Base-by-base conservation (phyloP, 345 rosid species). In the Ceriops zippeliana region DNA sequence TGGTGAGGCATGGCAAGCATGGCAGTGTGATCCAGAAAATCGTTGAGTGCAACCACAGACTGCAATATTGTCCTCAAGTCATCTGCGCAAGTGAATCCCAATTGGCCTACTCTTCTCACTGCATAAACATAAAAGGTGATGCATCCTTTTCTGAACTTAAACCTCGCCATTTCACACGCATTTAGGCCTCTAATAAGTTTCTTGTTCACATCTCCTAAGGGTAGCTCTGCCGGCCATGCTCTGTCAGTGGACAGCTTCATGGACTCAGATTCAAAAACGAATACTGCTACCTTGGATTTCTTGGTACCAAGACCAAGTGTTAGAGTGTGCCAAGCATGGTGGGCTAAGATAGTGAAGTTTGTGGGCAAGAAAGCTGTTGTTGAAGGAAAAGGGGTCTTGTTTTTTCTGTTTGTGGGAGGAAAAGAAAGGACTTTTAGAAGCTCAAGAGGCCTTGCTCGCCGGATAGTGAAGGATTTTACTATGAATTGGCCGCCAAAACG, bases 61-160 rank as follows among this genome's bases (percentile, higher is more conserved):
- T 95, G 87, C 46, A 95, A 77, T 31, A 95, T 83, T 35, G 79
- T 76, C 73, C 91, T 85, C 32, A 95, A 71, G 67, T 95, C 99
- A 69, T 90, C 96, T n/a, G 87, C 93, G 24, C 86, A 82, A 38
- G 82, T 73, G 53, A 95, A 95, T 0, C 96, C 96, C 35, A 78
- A 15, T 27, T 30, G 78, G 0, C 96, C 97, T 19, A 57, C 65
- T 9, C 81, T 67, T 63, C 93, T 81, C 64, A 88, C 96, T 0
- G 96, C 99, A 74, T 95, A 91, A 0, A 95, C 90, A 59, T 91
- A 95, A 63, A 95, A 95, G n/a, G 99, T 95, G n/a, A 95, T 74
- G 78, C 96, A 91, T 2, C 97, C 96, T 87, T 91, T 95, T 49
- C 99, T 76, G 79, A 95, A 91, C 75, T 95, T 95, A 67, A 95